Percentiles rank a stretch among this genome's conserved stretches.
These are phyloP conservation scores for Ramularia endophylla DNA, from an alignment of 2,329 filamentous ascomycete species.

Conservation along the genomic window DNA sequence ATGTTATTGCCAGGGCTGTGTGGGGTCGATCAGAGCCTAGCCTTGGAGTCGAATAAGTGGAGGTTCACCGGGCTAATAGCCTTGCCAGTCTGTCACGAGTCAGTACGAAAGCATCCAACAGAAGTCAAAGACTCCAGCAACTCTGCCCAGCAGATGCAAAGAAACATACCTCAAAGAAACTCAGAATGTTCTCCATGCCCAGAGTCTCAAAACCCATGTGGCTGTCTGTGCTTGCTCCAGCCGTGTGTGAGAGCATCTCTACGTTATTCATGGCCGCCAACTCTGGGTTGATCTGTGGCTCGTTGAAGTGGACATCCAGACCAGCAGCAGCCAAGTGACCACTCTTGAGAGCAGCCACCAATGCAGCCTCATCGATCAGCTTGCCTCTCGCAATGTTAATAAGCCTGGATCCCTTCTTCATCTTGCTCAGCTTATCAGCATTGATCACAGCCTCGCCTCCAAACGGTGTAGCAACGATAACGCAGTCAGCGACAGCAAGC, in stretches of 20 bases:
- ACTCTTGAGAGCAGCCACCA: slow-evolving; percentile 53
- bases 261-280: slow-evolving; percentile 38
- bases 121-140: no score
- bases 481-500: slow-evolving; percentile 51
- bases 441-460: slow-evolving; percentile 47
- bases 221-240: no score
- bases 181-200: slow-evolving; percentile 36
- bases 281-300: slow-evolving; percentile 50
- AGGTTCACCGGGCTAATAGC: slow-evolving; percentile 59
- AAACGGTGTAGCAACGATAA: slow-evolving; percentile 57
- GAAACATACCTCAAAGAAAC: slow-evolving; percentile 52
- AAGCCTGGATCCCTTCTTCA: slow-evolving; percentile 53
- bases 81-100: slow-evolving; percentile 42
- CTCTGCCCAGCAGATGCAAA: no score
- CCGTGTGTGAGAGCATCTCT: slow-evolving; percentile 41
- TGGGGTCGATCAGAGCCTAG: no score
- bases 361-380: slow-evolving; percentile 59
- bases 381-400: slow-evolving; percentile 62
- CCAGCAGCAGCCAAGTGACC: slow-evolving; percentile 49
- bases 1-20: no score
- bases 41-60: no score
- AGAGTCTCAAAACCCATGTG: slow-evolving; percentile 38
- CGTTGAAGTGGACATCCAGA: slow-evolving; percentile 58
- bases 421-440: slow-evolving; percentile 41
- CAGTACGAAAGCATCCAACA: no score